Evolutionary conservation across 352 stramenopile species (phyloP), one percentile per base, ranked within the genome.

Genomic region (Pythium volutum): DNA sequence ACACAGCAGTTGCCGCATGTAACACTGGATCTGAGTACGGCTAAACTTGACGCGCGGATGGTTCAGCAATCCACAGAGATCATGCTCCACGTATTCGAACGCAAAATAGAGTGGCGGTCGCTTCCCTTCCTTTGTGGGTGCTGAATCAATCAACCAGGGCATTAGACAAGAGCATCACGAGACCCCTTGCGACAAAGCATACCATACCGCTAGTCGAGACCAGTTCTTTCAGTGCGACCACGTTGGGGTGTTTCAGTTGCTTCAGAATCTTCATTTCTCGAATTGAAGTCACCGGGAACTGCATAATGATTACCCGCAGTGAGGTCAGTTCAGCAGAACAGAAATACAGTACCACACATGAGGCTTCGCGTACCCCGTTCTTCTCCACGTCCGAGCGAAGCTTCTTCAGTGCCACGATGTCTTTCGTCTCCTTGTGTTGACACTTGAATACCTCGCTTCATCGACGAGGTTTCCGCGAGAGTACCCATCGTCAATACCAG

Each of bases 251-350:
- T 34, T 88, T 88, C 0, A 99, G 75, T 36, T 91, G 84, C 73
- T 98, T 98, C 4, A 99, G 75, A 48, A 99, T 98, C 77, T 98
- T 98, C 71, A 99, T 99, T 70, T 99, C 96, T 15, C 96, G 88
- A 55, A 99, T 96, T 14, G 97, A 97, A 25, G 93, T 98, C 34
- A 97, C 77, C 2, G 96, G 95, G 53, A 99, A 95, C 87, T 97
- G 39, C 3, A 22, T 7, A n/a, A 41, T 2, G 18, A 25, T 18
- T 25, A 5, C 31, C 36, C 36, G 36, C 22, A n/a, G n/a, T n/a
- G n/a, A n/a, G n/a, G 49, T 56, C 16, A 33, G 49, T 27, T 46
- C 14, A 43, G 7, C 14, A 18, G n/a, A 18, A 20, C 14, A 43
- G 11, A 18, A 22, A 38, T 38, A 38, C 12, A 38, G 12, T 38